Base-by-base conservation (phyloP, 2,329 filamentous ascomycete genomes). In the Fusarium falciforme region DNA sequence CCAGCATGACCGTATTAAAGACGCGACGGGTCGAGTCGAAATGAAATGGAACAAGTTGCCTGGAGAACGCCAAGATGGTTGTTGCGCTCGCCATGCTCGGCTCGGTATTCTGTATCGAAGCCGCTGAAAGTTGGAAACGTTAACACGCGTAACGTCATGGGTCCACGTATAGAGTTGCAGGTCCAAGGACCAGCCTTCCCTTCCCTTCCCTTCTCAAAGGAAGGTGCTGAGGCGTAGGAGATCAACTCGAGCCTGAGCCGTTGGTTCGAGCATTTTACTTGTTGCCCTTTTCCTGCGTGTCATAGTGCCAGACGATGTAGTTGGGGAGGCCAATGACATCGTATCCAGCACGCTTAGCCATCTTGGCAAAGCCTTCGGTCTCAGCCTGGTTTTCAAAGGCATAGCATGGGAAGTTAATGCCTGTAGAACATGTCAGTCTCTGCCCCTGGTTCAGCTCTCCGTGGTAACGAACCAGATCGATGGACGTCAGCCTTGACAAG, bases 301-400 rank as follows among this genome's bases (percentile, higher is more conserved):
- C 96, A 79, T 98, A 94, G 82, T 99, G 96, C 96, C 96, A 99
- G 68, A 99, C 96, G 60, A 99, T 92, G 82, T 99, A 99, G 83
- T 99, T 99, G 47, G 96, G 96, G 65, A 99, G 87, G 54, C 96
- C 96, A 76, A 94, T 90, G 29, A 99, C 96, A 79, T 94, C 89
- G 82, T 98, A 98, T 52, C 96, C 96, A 20, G 96, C 96, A 73
- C 95, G 89, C 86, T 97, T 98, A 68, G 96, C 96, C 96, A 99
- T 99, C 83, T 97, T 98, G 40, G 96, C 96, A 80, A 99, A 99
- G 8, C 96, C 96, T 85, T 99, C 96, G 6, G 96, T 99, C 84
- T 99, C 96, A 73, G 96, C 96, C 85, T 99, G 96, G 84, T 99
- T 98, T 83, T 99, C 96, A 82, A 99, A 99, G 4, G 96, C 90